phyloP scores from a whole-genome alignment of 2,329 filamentous ascomycete species.

The Sordariomycetes sp. region DNA sequence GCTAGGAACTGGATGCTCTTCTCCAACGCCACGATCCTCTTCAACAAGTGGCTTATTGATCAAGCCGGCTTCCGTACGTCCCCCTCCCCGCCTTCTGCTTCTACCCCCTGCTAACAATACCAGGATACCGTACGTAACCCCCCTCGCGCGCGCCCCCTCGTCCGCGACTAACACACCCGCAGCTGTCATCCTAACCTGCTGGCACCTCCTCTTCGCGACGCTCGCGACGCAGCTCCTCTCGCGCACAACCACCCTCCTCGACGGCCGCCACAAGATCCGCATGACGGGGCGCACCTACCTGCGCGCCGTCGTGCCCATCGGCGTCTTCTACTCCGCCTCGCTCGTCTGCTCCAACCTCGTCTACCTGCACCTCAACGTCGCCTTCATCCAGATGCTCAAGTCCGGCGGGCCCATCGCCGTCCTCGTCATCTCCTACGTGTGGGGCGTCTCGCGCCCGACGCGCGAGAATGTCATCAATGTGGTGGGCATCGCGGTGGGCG shows the following conservation, averaged over 20 bases:
- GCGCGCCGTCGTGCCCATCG: slow-evolving; percentile 54
- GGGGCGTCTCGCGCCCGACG: slow-evolving; percentile 37
- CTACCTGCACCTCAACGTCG: slow-evolving; percentile 56
- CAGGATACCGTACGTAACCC: slow-evolving; percentile 19
- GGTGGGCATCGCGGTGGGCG: slow-evolving; percentile 39
- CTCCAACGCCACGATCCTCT: slow-evolving; percentile 76
- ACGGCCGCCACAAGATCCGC: slow-evolving; percentile 49
- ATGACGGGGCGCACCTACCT: slow-evolving; percentile 52
- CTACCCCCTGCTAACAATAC: background rate
- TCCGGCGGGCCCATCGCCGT: slow-evolving; percentile 58
- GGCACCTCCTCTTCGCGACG: slow-evolving; percentile 58
- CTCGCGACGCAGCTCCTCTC: slow-evolving; percentile 56
- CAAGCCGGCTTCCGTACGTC: slow-evolving; percentile 58
- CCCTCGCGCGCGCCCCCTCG: background rate
- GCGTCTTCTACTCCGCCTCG: slow-evolving; percentile 53
- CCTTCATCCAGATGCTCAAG: slow-evolving; percentile 64
- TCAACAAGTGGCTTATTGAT: slow-evolving; percentile 85
- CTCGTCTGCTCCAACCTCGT: slow-evolving; percentile 58
- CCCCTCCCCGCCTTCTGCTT: background rate
- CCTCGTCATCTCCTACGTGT: slow-evolving; percentile 53
- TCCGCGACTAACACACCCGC: background rate
- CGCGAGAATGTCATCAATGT: slow-evolving; percentile 34
- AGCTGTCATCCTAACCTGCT: slow-evolving; percentile 53
- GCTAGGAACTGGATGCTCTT: slow-evolving; percentile 67
- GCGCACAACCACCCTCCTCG: slow-evolving; percentile 51